A percentile compares a stretch with the other conserved stretches of the same genome.
phyloP scores from a whole-genome alignment of 2,329 filamentous ascomycete genomes.

The Gliomastix tumulicola region DNA sequence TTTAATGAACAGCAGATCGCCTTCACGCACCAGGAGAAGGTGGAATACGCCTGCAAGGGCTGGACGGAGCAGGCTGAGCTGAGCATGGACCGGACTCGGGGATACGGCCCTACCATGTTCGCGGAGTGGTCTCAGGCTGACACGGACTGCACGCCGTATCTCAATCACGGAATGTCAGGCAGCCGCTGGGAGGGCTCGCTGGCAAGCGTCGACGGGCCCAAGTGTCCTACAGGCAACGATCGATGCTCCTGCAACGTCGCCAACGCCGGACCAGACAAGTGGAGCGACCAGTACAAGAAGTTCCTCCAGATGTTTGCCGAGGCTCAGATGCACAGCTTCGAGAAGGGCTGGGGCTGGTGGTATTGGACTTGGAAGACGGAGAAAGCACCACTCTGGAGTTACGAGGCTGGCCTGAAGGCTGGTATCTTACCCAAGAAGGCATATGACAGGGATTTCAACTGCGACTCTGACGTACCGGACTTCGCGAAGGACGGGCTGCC shows the following conservation, averaged over 20 bases:
- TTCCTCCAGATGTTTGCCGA: conserved; percentile 88
- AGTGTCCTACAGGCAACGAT: conserved; percentile 62
- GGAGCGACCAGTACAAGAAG: conserved; percentile 69
- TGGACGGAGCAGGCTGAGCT: conserved; percentile 76
- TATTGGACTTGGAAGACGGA: conserved; percentile 99
- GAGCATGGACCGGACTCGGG: conserved; percentile 65
- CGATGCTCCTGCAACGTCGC: conserved; percentile 68
- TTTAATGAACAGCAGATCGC: conserved; percentile 88
- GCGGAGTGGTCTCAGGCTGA: conserved; percentile 98
- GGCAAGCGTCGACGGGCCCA: conserved; percentile 60
- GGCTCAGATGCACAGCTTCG: conserved; percentile 93
- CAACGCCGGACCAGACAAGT: conserved; percentile 64
- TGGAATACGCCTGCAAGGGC: conserved; percentile 78
- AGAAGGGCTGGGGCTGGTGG: conserved; percentile 94
- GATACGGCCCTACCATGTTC: conserved; percentile 89
- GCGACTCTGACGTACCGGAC: conserved; percentile 47
- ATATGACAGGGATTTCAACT: conserved; percentile 64
- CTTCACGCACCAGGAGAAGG: conserved; percentile 73
- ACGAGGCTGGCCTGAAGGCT: conserved; percentile 68
- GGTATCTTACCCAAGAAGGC: conserved; percentile 75
- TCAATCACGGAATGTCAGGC: conserved; percentile 86
- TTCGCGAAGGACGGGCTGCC: conserved; percentile 37
- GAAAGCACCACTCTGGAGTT: conserved; percentile 82
- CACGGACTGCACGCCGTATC: conserved; percentile 80
- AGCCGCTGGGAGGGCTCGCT: conserved; percentile 90